A percentile compares a stretch with the other conserved stretches of the same genome.
These are phyloP conservation scores for Penicillium antarcticum DNA, from an alignment of 495 filamentous ascomycete genomes.

Conservation along the genomic window DNA sequence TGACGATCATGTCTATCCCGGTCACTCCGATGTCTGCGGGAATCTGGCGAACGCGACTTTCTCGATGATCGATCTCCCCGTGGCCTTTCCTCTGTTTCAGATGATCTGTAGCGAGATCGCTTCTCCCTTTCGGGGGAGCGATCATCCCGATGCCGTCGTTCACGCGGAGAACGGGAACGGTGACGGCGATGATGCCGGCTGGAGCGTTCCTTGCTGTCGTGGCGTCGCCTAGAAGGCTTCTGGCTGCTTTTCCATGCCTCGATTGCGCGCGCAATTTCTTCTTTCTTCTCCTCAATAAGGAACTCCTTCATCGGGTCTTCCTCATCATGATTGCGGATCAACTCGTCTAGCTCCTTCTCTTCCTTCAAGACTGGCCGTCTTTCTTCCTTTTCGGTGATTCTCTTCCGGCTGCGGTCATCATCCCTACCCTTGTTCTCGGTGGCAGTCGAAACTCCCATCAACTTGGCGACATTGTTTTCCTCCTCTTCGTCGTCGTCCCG, in stretches of 20 bases:
- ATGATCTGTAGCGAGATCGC: slow-evolving; percentile 25
- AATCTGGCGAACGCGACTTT: slow-evolving; percentile 34
- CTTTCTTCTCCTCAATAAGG: slow-evolving; percentile 82
- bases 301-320: slow-evolving; percentile 98
- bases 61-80: slow-evolving; percentile 24
- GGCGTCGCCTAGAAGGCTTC: slow-evolving; percentile 35
- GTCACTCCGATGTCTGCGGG: slow-evolving; percentile 29
- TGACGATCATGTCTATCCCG: slow-evolving; percentile 35
- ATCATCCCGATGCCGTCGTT: slow-evolving; percentile 32
- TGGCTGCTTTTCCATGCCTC: slow-evolving; percentile 48
- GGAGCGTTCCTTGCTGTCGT: slow-evolving; percentile 36
- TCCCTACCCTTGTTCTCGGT: slow-evolving; percentile 29
- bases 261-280: slow-evolving; percentile 72
- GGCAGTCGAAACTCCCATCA: slow-evolving; percentile 32
- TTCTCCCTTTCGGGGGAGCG: slow-evolving; percentile 31
- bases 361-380: slow-evolving; percentile 54
- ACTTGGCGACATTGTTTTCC: slow-evolving; percentile 44
- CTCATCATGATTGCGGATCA: slow-evolving; percentile 81
- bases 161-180: slow-evolving; percentile 34
- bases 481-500: slow-evolving; percentile 80
- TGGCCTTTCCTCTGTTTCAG: slow-evolving; percentile 23
- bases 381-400: slow-evolving; percentile 28
- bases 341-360: slow-evolving; percentile 71
- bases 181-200: slow-evolving; percentile 57
- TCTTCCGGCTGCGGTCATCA: slow-evolving; percentile 45